These are phyloP conservation scores for Clonostachys solani DNA, from an alignment of 2,329 filamentous ascomycete genomes.

Conservation along the genomic window DNA sequence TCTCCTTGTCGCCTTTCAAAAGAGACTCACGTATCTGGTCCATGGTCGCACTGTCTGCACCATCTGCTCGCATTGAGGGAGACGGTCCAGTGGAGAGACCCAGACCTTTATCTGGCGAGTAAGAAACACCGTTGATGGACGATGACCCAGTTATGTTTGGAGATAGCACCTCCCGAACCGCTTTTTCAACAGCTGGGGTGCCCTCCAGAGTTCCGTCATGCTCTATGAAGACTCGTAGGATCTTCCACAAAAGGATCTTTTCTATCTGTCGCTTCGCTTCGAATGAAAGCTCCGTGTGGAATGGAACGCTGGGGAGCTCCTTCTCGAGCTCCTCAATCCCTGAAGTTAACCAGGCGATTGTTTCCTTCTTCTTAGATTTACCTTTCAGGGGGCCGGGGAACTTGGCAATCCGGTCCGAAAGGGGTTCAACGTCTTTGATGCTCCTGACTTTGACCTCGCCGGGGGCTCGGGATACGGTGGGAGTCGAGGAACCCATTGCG, in stretches of 20 bases:
- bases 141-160: conserved; percentile 36
- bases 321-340: conserved; percentile 74
- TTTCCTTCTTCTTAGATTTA: conserved; percentile 95
- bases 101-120: conserved; percentile 5
- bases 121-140: conserved; percentile 15
- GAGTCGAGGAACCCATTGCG: conserved; percentile 64
- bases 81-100: conserved; percentile 9
- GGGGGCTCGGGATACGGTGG: conserved; percentile 76
- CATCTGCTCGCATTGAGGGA: conserved; percentile 51
- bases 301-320: conserved; percentile 41
- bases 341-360: conserved; percentile 71
- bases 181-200: conserved; percentile 64
- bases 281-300: conserved; percentile 46
- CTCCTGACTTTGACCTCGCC: conserved; percentile 78
- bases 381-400: conserved; percentile 88
- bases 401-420: conserved; percentile 67
- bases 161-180: conserved; percentile 70
- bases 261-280: conserved; percentile 73
- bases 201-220: conserved; percentile 81
- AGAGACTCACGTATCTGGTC: conserved; percentile 71
- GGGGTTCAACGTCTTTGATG: conserved; percentile 68
- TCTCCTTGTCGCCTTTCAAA: conserved; percentile 78
- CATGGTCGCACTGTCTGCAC: conserved; percentile 64
- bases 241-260: conserved; percentile 81
- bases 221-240: conserved; percentile 77